Evolutionary conservation across 352 stramenopile species (phyloP).

Genomic region (Phytophthora fragariae): DNA sequence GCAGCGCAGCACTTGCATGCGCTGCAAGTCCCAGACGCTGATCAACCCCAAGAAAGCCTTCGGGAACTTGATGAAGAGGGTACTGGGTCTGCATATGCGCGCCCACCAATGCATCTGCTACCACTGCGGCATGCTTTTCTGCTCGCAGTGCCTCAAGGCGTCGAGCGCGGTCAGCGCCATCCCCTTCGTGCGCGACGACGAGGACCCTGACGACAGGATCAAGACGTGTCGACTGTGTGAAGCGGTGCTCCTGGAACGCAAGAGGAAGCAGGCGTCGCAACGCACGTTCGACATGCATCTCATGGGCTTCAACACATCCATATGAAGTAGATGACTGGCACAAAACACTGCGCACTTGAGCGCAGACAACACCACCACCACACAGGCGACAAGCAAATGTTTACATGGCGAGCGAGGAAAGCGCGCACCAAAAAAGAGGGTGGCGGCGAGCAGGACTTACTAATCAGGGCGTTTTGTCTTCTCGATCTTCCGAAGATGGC

Average conservation of each 20-base stretch:
- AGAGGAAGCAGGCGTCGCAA: constrained; percentile 60
- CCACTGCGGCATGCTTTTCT: constrained; percentile 85
- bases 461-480: constrained; percentile 29
- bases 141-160: constrained; percentile 66
- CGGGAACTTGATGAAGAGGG: constrained; percentile 64
- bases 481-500: constrained; percentile 27
- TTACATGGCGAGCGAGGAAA: constrained; percentile 29
- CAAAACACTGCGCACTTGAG: constrained; percentile 27
- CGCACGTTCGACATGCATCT: constrained; percentile 66
- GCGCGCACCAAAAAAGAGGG: constrained; percentile 28
- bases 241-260: constrained; percentile 62
- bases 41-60: constrained; percentile 57
- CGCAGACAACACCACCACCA: constrained; percentile 31
- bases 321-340: constrained; percentile 28
- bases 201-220: constrained; percentile 57
- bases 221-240: constrained; percentile 77
- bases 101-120: constrained; percentile 81
- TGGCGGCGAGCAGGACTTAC: constrained; percentile 15
- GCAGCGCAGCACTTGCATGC: constrained; percentile 78
- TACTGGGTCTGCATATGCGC: constrained; percentile 53
- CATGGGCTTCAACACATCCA: constrained; percentile 51
- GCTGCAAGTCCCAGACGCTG: constrained; percentile 61
- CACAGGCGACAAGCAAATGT: constrained; percentile 38
- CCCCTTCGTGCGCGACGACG: constrained; percentile 62
- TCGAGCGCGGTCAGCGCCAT: constrained; percentile 55